Evolutionary conservation across 2,329 filamentous ascomycete genomes (phyloP).

Genomic region (Corinectria fuckeliana): DNA sequence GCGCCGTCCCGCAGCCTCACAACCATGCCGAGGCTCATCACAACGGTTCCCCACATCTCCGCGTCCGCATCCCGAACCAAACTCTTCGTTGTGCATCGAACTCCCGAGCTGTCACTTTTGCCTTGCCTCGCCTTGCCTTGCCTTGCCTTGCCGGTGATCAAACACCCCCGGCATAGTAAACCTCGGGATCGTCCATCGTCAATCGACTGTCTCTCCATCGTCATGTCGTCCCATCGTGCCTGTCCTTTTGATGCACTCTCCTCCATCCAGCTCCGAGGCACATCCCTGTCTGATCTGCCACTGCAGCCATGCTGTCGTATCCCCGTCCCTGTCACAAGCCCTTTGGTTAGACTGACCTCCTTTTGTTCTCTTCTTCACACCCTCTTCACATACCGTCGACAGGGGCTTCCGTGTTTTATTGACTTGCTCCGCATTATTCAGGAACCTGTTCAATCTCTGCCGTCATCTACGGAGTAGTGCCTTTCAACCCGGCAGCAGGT

Average conservation of each 20-base stretch:
- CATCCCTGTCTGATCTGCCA: conserved; percentile 22
- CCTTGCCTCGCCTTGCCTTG: too few species aligned
- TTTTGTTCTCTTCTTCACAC: conserved; percentile 26
- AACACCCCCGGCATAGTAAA: neutral
- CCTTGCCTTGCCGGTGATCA: neutral
- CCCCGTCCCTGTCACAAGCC: conserved; percentile 16
- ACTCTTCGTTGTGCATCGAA: neutral
- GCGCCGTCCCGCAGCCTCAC: conserved; percentile 1
- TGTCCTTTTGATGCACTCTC: neutral
- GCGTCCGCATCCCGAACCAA: neutral
- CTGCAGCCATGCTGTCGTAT: conserved; percentile 29
- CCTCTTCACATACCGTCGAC: conserved; percentile 27
- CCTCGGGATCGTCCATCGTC: neutral
- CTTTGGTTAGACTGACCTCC: conserved; percentile 20
- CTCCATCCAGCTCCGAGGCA: neutral
- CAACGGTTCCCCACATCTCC: conserved; percentile 6
- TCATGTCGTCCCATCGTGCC: neutral
- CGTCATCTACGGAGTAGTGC: too few species aligned
- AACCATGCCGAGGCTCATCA: conserved; percentile 15
- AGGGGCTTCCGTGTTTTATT: conserved; percentile 28
- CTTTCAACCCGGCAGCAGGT: conserved; percentile 30
- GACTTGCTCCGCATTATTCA: conserved; percentile 25
- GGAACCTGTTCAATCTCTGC: conserved; percentile 25
- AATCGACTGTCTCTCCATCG: neutral
- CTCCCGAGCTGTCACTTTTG: conserved; percentile 4